Conservation (phyloP, 2,329 filamentous ascomycete species). For the Fusarium tupiense region DNA sequence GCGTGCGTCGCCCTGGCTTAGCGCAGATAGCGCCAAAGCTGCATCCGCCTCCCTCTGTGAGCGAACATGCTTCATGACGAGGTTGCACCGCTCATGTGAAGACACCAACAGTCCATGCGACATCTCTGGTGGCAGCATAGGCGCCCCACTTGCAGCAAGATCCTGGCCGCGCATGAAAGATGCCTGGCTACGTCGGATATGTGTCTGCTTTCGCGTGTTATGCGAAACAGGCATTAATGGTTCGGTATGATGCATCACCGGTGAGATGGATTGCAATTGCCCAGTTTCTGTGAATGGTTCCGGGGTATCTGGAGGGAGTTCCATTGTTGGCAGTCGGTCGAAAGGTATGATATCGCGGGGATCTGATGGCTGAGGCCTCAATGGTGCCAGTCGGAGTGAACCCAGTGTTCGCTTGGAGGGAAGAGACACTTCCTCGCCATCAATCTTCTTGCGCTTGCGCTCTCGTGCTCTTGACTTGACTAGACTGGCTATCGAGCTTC, state of each 20-base stretch:
- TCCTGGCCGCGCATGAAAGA: constrained; percentile 25
- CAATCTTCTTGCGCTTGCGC: constrained; percentile 59
- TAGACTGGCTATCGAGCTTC: constrained; percentile 59
- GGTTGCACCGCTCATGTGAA: constrained; percentile 5
- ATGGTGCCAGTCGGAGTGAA: constrained; percentile 43
- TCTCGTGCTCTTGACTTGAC: constrained; percentile 61
- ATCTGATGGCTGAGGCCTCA: constrained; percentile 40
- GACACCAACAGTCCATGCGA: constrained; percentile 19
- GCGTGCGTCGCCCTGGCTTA: constrained; percentile 32
- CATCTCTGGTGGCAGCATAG: constrained; percentile 36
- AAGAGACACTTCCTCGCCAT: constrained; percentile 50
- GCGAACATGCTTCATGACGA: constrained; percentile 24
- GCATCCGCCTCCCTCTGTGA: constrained; percentile 38
- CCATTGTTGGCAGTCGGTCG: constrained; percentile 39
- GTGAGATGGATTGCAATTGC: constrained; percentile 28
- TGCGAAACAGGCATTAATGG: constrained; percentile 46
- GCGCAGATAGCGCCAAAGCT: constrained; percentile 35
- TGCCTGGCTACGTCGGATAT: background rate
- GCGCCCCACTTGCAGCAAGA: constrained; percentile 38
- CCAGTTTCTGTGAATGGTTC: constrained; percentile 33
- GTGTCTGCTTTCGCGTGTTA: constrained; percentile 42
- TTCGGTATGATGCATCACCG: constrained; percentile 1
- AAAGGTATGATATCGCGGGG: constrained; percentile 20
- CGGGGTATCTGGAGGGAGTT: constrained; percentile 1
- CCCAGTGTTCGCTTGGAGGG: constrained; percentile 32